Base-by-base conservation (phyloP, 805 yeast species). In the Candida tibetensis region DNA sequence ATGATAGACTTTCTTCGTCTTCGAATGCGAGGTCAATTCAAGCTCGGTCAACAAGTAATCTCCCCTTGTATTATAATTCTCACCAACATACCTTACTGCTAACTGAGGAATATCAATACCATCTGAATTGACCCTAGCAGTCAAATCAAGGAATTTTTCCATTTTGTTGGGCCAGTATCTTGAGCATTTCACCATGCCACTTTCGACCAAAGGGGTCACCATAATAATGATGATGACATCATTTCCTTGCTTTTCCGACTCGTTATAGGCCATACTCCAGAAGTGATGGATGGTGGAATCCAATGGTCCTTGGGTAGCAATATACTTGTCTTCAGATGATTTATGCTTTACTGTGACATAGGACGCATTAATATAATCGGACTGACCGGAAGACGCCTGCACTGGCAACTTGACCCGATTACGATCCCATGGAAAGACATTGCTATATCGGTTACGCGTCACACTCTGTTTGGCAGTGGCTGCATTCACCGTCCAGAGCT, bases 261-360 rank as follows among this genome's bases (percentile, higher is more conserved):
- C 65, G 31, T 58, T 37, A 40, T 47, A 66, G 26, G 69, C 64
- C 74, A 69, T 69, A 81, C 72, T 15, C 80, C 81, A 76, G 48
- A 76, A 76, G 33, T 69, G 69, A 28, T 57, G 62, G 12, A 53
- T 48, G 1, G 79, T 74, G 12, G 39, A 32, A 0, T 41, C 33
- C n/a, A 68, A 52, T 2, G 81, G 81, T 2, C 91, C 95, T 52
- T 85, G 95, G 2, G 84, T 69, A 0, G 88, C 85, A 22, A 85
- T 81, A 53, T 81, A 84, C n/a, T 44, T 46, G 28, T 38, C 25
- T 4, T 35, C 23, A 30, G 10, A 12, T 9, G 36, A 27, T 14
- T 16, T 17, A 14, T 32, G 30, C 15, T 29, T 14, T 22, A 33
- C 23, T 2, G 39, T 30, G 17, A 67, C 52, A 36, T 56, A 52